phyloP scores from a whole-genome alignment of 1,284 basidiomycete genomes.

The Meira nashicola region DNA sequence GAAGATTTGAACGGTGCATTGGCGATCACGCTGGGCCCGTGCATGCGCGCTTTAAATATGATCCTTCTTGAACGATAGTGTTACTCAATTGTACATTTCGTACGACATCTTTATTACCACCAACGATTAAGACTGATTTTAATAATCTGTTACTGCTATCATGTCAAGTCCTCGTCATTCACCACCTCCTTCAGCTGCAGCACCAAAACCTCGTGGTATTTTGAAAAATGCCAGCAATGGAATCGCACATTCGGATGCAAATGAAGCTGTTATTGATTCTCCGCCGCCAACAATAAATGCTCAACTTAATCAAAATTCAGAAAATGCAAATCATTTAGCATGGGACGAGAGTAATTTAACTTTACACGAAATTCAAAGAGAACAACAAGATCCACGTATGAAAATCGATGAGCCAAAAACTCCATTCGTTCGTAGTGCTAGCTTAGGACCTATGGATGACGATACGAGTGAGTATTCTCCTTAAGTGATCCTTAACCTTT shows the following conservation, averaged over 20 bases:
- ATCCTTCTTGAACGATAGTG: no score
- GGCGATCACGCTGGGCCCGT: no score
- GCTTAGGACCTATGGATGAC: conserved; percentile 39
- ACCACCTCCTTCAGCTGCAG: conserved; percentile 42
- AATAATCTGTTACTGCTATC: no score
- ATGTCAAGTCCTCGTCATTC: conserved; percentile 29
- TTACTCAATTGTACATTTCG: no score
- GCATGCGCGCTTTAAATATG: no score
- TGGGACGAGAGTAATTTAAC: conserved; percentile 52
- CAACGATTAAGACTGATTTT: no score
- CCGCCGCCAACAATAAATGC: background rate
- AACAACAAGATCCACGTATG: conserved; percentile 47
- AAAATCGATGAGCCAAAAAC: conserved; percentile 53
- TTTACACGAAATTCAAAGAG: conserved; percentile 46
- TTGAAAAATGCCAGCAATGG: conserved; percentile 38
- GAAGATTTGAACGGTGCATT: no score
- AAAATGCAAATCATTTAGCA: conserved; percentile 23
- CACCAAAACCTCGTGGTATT: conserved; percentile 48
- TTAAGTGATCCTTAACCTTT: background rate
- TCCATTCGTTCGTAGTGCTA: conserved; percentile 45
- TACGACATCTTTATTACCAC: no score
- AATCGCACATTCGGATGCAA: conserved; percentile 8
- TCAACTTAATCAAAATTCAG: background rate
- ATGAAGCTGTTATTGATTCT: background rate
- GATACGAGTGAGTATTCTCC: conserved; percentile 20